A percentile compares a stretch with the other conserved stretches of the same genome.
Conservation (phyloP, 768 basidiomycete species). For the Hirschioporus abietinus region DNA sequence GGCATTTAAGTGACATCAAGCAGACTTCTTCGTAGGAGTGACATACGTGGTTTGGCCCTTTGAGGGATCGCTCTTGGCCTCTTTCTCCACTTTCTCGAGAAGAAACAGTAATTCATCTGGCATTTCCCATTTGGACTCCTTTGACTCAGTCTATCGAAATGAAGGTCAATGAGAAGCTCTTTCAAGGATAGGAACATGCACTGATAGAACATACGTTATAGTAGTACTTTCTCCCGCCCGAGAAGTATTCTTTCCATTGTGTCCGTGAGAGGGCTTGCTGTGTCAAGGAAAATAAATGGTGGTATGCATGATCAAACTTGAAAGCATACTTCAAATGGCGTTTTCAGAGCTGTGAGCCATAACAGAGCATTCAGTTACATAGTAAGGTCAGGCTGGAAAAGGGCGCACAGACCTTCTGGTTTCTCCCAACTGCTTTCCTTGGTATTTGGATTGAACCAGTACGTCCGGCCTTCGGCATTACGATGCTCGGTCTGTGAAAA, state of each 20-base stretch:
- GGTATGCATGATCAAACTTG: conserved; percentile 8
- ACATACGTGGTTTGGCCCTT: conserved; percentile 18
- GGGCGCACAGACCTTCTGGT: conserved; percentile 61
- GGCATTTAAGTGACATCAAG: neutral
- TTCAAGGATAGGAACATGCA: neutral
- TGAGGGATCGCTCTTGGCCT: conserved; percentile 40
- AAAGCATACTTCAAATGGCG: conserved; percentile 76
- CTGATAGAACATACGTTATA: conserved; percentile 56
- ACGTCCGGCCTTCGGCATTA: conserved; percentile 94
- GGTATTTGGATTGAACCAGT: conserved; percentile 91
- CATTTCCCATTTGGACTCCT: conserved; percentile 98
- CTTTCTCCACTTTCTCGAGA: conserved; percentile 81
- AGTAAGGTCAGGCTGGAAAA: neutral
- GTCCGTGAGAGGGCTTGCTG: conserved; percentile 87
- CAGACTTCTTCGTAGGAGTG: conserved; percentile 8
- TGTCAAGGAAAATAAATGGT: conserved; percentile 2
- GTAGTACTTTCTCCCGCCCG: conserved; percentile 87
- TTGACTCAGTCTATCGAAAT: conserved; percentile 61
- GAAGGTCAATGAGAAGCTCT: conserved; percentile 7
- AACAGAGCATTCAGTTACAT: conserved; percentile 20
- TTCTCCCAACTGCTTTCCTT: conserved; percentile 98
- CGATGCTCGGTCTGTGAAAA: conserved; percentile 77
- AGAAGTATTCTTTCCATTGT: conserved; percentile 95
- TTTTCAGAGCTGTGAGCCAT: conserved; percentile 63
- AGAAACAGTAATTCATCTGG: conserved; percentile 87